Evolutionary conservation across 2,329 filamentous ascomycete genomes (phyloP).

Genomic region (Aotearoamyces nothofagi): DNA sequence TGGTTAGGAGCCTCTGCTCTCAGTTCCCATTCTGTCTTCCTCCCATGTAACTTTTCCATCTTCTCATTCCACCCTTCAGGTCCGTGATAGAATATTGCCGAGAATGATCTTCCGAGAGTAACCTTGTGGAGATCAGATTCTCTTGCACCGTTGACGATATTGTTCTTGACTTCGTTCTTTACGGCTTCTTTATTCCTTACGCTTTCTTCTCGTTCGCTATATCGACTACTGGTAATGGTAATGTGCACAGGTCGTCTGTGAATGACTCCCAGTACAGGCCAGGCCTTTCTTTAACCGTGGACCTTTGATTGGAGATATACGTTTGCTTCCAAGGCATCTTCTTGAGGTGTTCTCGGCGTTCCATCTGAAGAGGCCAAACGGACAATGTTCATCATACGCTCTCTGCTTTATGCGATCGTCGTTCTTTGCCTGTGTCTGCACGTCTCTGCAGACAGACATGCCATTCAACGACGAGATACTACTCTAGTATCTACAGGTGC

Average conservation of each 20-base stretch:
- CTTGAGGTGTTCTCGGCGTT: too few relatives aligned
- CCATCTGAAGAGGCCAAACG: too few relatives aligned
- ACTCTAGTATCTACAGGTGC: not conserved
- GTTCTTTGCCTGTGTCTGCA: not conserved
- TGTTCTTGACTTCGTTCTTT: too few relatives aligned
- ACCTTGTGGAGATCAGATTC: slow-evolving; percentile 1
- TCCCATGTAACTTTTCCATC: not conserved
- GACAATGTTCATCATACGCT: too few relatives aligned
- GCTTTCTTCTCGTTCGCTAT: not conserved
- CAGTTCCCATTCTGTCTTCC: not conserved
- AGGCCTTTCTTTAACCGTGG: too few relatives aligned
- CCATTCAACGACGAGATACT: not conserved
- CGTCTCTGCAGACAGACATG: not conserved
- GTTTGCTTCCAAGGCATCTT: too few relatives aligned
- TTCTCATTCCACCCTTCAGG: not conserved
- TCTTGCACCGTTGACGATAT: too few relatives aligned
- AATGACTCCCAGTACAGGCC: too few relatives aligned
- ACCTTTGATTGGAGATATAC: too few relatives aligned
- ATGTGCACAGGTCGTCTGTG: not conserved
- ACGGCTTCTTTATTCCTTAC: not conserved
- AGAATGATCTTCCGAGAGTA: not conserved
- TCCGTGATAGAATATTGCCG: not conserved
- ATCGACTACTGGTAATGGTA: not conserved
- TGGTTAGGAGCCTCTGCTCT: too few relatives aligned
- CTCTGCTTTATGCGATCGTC: too few relatives aligned